phyloP scores from a whole-genome alignment of 805 yeast species.

The Sporopachydermia lactativora region DNA sequence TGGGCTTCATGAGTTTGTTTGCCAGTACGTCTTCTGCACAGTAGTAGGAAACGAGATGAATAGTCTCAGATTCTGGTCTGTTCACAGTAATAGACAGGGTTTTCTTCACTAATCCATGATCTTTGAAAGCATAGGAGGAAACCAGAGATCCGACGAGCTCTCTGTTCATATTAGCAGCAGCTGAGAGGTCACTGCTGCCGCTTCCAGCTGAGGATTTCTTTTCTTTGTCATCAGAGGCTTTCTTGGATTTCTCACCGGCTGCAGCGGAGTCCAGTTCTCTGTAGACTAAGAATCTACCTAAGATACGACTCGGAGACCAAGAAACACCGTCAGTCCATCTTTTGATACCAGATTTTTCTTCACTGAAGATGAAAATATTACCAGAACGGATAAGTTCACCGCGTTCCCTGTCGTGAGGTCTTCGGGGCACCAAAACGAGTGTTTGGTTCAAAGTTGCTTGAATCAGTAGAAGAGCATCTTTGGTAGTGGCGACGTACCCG shows the following conservation, averaged over 20 bases:
- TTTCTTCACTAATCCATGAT: slow-evolving; percentile 68
- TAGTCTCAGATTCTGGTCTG: slow-evolving; percentile 25
- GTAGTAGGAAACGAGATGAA: slow-evolving; percentile 73
- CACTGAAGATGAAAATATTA: slow-evolving; percentile 71
- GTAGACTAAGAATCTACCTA: slow-evolving; percentile 75
- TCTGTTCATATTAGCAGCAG: slow-evolving; percentile 20
- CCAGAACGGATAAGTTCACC: slow-evolving; percentile 55
- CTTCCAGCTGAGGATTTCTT: slow-evolving; percentile 8
- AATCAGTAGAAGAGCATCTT: slow-evolving; percentile 68
- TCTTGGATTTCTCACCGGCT: slow-evolving; percentile 29
- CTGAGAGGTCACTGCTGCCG: slow-evolving; percentile 10
- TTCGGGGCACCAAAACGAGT: slow-evolving; percentile 48
- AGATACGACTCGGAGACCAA: slow-evolving; percentile 85
- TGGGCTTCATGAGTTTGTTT: slow-evolving; percentile 43
- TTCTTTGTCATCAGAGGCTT: slow-evolving; percentile 18
- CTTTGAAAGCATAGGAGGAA: slow-evolving; percentile 49
- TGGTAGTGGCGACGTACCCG: slow-evolving; percentile 71
- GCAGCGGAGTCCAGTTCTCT: slow-evolving; percentile 44
- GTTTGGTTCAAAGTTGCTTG: slow-evolving; percentile 62
- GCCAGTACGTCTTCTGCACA: slow-evolving; percentile 56
- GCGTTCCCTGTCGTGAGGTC: slow-evolving; percentile 77
- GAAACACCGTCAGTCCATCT: slow-evolving; percentile 96
- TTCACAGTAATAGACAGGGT: slow-evolving; percentile 55
- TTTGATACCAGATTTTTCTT: slow-evolving; percentile 69
- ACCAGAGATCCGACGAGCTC: slow-evolving; percentile 42